Base-by-base conservation (phyloP, 345 rosid species). In the Citrus glauca region DNA sequence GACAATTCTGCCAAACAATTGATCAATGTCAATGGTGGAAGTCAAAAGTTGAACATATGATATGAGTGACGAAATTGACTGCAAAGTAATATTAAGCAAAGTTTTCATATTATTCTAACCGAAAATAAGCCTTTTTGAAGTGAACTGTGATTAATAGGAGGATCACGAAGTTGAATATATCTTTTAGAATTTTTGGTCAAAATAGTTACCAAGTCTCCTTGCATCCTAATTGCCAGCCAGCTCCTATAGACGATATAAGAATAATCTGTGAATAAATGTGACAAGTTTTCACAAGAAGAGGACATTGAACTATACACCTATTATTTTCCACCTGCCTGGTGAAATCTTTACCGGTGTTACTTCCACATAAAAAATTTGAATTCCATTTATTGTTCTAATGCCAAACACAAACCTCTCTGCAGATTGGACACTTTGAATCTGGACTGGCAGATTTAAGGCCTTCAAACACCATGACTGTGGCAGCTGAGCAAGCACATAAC, bases 401-500 rank as follows among this genome's bases (percentile, higher is more conserved):
- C 63, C 48, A 33, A 73, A 80, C 50, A 77, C 84, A 61, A 62
- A 93, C 99, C 97, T 96, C 97, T 93, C 98, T 89, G 70, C 98
- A 96, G n/a, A 92, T 72, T 4, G 99, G 94, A 86, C 99, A 96
- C 79, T 87, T 92, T 3, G 92, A 88, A 77, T 84, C 80, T 28
- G 82, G 65, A 53, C 89, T 82, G 19, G 98, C 92, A 37, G 86
- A 79, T 87, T 89, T 91, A 70, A 91, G 84, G 67, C 97, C 97
- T 84, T 94, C 85, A n/a, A 88, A 85, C 59, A 90, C 84, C 87
- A 86, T 79, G 77, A 90, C 94, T 6, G 92, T 91, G 77, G 98
- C 97, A 45, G 99, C 95, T 3, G 94, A 91, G 85, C 99, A 96
- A 24, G 91, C 94, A 82, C 99, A 96, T 24, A 83, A 82, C 78